Evolutionary conservation across 2,329 filamentous ascomycete species (phyloP).

Genomic region (Gyromitra esculenta): DNA sequence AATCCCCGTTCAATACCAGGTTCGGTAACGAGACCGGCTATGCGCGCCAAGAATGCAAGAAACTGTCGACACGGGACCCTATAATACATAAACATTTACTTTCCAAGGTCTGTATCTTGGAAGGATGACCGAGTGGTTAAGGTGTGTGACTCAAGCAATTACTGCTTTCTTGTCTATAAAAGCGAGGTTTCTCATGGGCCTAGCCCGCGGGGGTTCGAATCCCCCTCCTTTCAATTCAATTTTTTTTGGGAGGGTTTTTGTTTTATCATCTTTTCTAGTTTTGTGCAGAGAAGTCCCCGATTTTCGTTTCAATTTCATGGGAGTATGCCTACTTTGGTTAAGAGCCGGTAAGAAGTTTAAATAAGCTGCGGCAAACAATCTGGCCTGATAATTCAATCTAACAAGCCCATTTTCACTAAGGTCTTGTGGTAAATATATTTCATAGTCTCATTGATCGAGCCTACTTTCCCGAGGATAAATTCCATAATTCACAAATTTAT

Average conservation of each 20-base stretch:
- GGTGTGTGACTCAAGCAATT: constrained; percentile 27
- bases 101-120: not conserved
- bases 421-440: not conserved
- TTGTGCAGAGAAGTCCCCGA: no score
- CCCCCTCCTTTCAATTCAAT: constrained; percentile 21
- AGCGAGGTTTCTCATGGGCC: constrained; percentile 19
- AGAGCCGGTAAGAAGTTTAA: not conserved
- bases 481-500: not conserved
- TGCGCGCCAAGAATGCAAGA: no score
- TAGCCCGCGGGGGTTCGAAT: constrained; percentile 33
- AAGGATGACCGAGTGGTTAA: constrained; percentile 34
- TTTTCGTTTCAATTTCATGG: no score
- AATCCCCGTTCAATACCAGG: no score
- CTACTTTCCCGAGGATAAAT: not conserved
- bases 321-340: not conserved
- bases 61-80: no score
- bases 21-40: no score
- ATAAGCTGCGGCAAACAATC: not conserved
- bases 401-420: not conserved
- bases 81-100: no score
- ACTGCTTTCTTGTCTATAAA: constrained; percentile 12
- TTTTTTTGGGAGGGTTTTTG: not conserved
- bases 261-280: not conserved
- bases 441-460: no score
- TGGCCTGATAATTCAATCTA: not conserved